These are phyloP conservation scores for Coffea eugenioides DNA, from an alignment of 257 asterid species.

Conservation along the genomic window DNA sequence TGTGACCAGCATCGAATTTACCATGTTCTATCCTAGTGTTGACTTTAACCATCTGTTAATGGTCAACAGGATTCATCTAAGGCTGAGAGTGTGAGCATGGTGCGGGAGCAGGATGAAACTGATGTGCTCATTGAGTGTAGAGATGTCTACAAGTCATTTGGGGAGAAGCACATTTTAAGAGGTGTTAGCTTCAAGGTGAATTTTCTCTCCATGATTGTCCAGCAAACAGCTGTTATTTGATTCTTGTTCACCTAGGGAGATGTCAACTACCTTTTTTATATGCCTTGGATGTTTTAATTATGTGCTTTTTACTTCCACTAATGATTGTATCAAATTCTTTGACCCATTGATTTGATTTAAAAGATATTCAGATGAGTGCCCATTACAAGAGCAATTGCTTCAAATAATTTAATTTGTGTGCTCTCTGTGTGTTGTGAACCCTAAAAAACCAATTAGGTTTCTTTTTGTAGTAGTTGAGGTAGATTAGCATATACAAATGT, in stretches of 20 bases:
- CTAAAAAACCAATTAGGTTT: background rate
- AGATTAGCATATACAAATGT: background rate
- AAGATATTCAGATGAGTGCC: background rate
- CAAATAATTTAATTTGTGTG: background rate
- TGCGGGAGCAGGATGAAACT: slow-evolving; percentile 48
- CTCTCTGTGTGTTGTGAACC: background rate
- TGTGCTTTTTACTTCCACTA: background rate
- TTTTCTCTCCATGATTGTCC: slow-evolving; percentile 20
- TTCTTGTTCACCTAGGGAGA: background rate
- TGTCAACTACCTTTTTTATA: background rate
- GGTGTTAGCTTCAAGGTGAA: slow-evolving; percentile 98
- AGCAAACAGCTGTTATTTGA: background rate
- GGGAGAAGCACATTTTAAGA: slow-evolving; percentile 85
- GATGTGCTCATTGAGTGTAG: slow-evolving; percentile 93
- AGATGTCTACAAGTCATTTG: slow-evolving; percentile 89
- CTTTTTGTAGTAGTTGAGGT: background rate
- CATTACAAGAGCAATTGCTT: background rate
- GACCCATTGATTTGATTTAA: background rate
- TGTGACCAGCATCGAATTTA: background rate
- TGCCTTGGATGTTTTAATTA: background rate
- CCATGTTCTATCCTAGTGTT: background rate
- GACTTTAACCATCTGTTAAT: slow-evolving; percentile 20
- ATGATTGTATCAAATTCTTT: background rate
- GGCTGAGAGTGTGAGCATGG: slow-evolving; percentile 34
- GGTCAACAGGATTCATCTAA: slow-evolving; percentile 45